Evolutionary conservation across 2,329 filamentous ascomycete genomes (phyloP).

Genomic region (Atkinsonella hypoxylon): DNA sequence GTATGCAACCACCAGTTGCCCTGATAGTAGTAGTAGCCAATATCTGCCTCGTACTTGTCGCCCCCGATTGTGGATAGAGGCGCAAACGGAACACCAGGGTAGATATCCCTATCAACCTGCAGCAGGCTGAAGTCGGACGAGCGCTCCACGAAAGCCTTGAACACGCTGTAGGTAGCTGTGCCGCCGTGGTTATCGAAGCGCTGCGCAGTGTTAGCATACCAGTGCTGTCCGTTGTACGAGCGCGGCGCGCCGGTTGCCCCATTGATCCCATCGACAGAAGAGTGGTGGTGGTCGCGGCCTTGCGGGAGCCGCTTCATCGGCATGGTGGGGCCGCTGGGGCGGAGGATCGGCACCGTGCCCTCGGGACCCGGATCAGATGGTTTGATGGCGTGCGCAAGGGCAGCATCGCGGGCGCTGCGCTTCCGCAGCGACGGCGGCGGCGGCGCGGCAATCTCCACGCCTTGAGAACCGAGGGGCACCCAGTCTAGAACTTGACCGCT

Average conservation of each 20-base stretch:
- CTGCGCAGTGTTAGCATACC: constrained; percentile 11
- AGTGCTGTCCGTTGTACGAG: constrained; percentile 9
- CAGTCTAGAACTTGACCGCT: constrained; percentile 12
- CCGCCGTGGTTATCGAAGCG: constrained; percentile 8
- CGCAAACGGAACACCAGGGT: constrained; percentile 9
- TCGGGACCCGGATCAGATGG: constrained; percentile 7
- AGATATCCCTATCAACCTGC: constrained; percentile 9
- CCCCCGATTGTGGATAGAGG: constrained; percentile 10
- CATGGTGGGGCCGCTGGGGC: constrained; percentile 2
- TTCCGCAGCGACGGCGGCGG: constrained; percentile 3
- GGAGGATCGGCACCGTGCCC: constrained; percentile 12
- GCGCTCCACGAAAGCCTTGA: constrained; percentile 8
- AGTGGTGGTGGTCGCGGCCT: neutral
- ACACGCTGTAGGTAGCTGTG: constrained; percentile 9
- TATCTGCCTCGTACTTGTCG: constrained; percentile 8
- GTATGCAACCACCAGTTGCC: constrained; percentile 13
- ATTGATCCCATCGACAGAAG: neutral
- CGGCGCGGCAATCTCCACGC: constrained; percentile 4
- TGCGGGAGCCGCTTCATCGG: constrained; percentile 9
- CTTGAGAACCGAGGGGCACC: constrained; percentile 10
- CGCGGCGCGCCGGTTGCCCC: neutral
- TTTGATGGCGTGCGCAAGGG: constrained; percentile 2
- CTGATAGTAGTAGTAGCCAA: constrained; percentile 6
- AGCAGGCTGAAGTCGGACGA: constrained; percentile 12
- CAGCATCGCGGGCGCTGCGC: neutral